Base-by-base conservation (phyloP, 1,284 basidiomycete species). In the Trametes polyzona region DNA sequence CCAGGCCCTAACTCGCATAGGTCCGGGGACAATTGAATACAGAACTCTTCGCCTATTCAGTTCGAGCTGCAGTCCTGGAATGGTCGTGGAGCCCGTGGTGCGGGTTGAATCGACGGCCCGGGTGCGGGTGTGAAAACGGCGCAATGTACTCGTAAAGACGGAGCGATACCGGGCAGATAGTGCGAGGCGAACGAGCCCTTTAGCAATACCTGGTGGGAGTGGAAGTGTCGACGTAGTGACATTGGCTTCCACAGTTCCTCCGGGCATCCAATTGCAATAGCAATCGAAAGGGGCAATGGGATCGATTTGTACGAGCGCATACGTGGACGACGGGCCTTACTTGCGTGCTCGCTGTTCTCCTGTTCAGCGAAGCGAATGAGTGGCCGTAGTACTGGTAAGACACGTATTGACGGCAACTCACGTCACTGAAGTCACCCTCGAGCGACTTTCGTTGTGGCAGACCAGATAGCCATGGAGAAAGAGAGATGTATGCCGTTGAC, bases 21-120 rank as follows among this genome's bases (percentile, higher is more conserved):
- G 29, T 2, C 58, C 55, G 61, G 53, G 17, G 27, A 27, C 24
- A 27, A 32, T 23, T 44, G 48, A 43, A 39, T 29, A 11, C 39
- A 14, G 16, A 8, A n/a, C 14, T 23, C 58, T 58, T 58, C 53
- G 36, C 12, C 54, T 24, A 59, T 62, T 59, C 26, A 63, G 39
- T 56, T 35, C 27, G 46, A 46, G 43, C 51, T 29, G 29, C 12
- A 12, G 16, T 42, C 39, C 44, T 47, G 55, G 41, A 44, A 16
- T 30, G 23, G 23, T 40, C 49, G 55, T 53, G 50, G 55, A 52
- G 43, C 30, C 21, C 21, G 8, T n/a, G 11, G 24, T n/a, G 42
- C 26, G 33, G 44, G 52, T n/a, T 55, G 52, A 55, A 46, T 46
- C 29, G 26, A 50, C 55, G 61, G 61, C 46, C 61, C 58, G 58